phyloP scores from a whole-genome alignment of 768 basidiomycete species.

The Tylopilus subfusipes region DNA sequence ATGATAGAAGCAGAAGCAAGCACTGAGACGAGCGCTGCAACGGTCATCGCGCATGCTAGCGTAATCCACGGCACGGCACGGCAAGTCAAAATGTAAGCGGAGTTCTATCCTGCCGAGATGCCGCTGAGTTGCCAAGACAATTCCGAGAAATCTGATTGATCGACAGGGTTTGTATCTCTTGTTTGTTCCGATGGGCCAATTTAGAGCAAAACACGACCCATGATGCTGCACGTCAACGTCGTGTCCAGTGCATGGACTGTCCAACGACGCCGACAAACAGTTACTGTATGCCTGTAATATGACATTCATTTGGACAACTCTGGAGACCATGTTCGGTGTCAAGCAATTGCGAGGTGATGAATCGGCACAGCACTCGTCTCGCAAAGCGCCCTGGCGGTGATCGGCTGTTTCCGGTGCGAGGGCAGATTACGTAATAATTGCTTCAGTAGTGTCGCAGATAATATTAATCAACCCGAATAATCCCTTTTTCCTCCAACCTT shows the following conservation, averaged over 20 bases:
- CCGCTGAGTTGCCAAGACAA: neutral
- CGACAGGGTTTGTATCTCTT: neutral
- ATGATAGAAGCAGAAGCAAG: too few relatives aligned
- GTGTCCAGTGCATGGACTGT: neutral
- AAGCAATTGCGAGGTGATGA: neutral
- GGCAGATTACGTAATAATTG: conserved; percentile 21
- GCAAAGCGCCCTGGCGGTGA: neutral
- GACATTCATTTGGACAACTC: neutral
- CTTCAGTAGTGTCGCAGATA: conserved; percentile 3
- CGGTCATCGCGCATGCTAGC: too few relatives aligned
- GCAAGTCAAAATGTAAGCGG: neutral
- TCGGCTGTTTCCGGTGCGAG: neutral
- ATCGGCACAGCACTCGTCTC: conserved; percentile 11
- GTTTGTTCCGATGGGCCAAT: too few relatives aligned
- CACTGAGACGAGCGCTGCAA: too few relatives aligned
- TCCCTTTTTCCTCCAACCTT: neutral
- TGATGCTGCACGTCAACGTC: neutral
- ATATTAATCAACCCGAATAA: conserved; percentile 3
- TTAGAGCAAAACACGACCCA: too few relatives aligned
- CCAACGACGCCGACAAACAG: neutral
- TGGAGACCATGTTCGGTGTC: too few relatives aligned
- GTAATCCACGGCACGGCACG: neutral
- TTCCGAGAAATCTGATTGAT: neutral
- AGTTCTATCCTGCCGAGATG: neutral
- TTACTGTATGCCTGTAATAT: neutral